Conservation (phyloP, 768 basidiomycete genomes). For the Myochromella boudieri region DNA sequence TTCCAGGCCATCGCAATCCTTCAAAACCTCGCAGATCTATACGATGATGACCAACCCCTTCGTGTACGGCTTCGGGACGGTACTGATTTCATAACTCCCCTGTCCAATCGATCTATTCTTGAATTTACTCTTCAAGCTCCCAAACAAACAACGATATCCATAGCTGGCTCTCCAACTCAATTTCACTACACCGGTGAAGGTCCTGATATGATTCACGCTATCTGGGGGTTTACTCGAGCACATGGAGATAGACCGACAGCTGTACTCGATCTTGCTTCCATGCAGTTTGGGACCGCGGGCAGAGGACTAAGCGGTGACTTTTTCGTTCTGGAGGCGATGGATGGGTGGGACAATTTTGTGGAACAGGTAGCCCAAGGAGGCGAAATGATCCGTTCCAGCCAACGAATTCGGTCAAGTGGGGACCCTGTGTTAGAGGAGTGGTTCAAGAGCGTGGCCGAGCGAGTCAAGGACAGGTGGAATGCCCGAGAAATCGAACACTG, state of each 20-base stretch:
- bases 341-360: not conserved
- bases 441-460: not conserved
- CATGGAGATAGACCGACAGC: constrained; percentile 20
- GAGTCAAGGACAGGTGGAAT: constrained; percentile 3
- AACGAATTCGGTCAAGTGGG: not conserved
- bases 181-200: too few relatives aligned
- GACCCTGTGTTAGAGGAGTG: not conserved
- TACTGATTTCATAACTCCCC: not conserved
- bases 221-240: not conserved
- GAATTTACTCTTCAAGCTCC: not conserved
- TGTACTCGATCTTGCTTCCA: constrained; percentile 4
- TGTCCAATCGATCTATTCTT: not conserved
- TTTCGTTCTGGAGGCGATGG: not conserved
- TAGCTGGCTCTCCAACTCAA: too few relatives aligned
- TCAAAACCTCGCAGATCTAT: not conserved
- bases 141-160: too few relatives aligned
- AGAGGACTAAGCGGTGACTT: not conserved
- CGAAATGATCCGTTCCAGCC: not conserved
- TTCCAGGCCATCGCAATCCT: not conserved
- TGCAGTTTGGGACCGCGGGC: constrained; percentile 1
- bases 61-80: not conserved
- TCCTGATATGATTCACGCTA: not conserved
- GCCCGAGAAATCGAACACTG: not conserved
- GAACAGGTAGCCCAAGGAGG: not conserved
- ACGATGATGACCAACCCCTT: not conserved